These are phyloP conservation scores for Trametes gibbosa DNA, from an alignment of 768 basidiomycete species.

Conservation along the genomic window DNA sequence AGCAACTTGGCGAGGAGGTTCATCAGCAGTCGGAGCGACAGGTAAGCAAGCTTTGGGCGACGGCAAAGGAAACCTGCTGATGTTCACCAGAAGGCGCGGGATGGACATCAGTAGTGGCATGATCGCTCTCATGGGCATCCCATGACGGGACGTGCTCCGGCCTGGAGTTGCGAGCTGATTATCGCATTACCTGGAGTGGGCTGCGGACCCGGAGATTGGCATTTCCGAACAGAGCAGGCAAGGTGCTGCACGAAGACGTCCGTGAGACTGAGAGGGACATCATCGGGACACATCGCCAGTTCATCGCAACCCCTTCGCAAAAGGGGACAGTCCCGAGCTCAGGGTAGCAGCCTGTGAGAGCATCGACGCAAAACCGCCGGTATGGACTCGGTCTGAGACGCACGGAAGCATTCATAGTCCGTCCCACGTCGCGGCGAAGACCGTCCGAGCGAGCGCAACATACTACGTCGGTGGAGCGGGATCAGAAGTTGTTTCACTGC, in stretches of 20 bases:
- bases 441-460: not conserved
- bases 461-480: constrained; percentile 10
- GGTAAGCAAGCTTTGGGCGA: not conserved
- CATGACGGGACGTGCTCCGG: not conserved
- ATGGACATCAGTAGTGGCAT: not conserved
- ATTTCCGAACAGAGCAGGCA: not conserved
- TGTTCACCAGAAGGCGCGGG: not conserved
- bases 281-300: not conserved
- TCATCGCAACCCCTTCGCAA: not conserved
- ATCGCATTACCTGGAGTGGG: not conserved
- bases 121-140: constrained; percentile 2
- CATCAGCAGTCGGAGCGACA: not conserved
- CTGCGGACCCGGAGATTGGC: not conserved
- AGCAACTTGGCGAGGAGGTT: not conserved
- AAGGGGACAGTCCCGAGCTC: not conserved
- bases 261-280: constrained; percentile 1
- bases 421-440: constrained; percentile 1
- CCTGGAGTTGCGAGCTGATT: not conserved
- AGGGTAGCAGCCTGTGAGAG: not conserved
- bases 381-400: not conserved
- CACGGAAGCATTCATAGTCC: not conserved
- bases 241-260: not conserved
- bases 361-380: not conserved
- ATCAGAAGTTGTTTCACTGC: constrained; percentile 2
- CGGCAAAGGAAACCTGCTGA: not conserved